These are phyloP conservation scores for Rugosomyces carneus DNA, from an alignment of 1,284 basidiomycete species.

Conservation along the genomic window DNA sequence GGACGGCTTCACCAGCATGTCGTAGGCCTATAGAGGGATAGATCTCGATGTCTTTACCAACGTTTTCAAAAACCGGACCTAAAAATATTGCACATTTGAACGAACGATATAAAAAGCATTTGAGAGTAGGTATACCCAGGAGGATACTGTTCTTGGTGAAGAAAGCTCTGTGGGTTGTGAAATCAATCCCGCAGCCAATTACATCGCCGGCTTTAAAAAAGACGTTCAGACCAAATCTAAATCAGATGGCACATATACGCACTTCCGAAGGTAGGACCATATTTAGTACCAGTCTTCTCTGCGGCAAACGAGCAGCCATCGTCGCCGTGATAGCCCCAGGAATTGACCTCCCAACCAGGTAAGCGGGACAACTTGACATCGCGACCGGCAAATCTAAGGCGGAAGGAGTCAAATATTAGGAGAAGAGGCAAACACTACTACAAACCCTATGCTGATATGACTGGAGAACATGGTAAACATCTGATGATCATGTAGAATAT, in stretches of 20 bases:
- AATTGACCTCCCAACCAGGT: slow-evolving; percentile 85
- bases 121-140: slow-evolving; percentile 47
- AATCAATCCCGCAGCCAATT: slow-evolving; percentile 88
- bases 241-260: slow-evolving; percentile 22
- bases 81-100: slow-evolving; percentile 10
- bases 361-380: slow-evolving; percentile 66
- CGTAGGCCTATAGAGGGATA: slow-evolving; percentile 87
- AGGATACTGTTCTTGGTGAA: slow-evolving; percentile 86
- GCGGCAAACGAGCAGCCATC: slow-evolving; percentile 78
- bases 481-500: slow-evolving; percentile 1
- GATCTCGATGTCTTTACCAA: slow-evolving; percentile 59
- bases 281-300: slow-evolving; percentile 67
- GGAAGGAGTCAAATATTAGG: slow-evolving; percentile 11
- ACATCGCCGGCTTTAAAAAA: slow-evolving; percentile 63
- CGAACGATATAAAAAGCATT: slow-evolving; percentile 4
- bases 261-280: slow-evolving; percentile 75
- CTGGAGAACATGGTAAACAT: slow-evolving; percentile 30
- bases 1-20: slow-evolving; percentile 64
- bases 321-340: slow-evolving; percentile 96
- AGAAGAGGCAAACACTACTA: slow-evolving; percentile 7
- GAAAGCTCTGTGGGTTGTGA: slow-evolving; percentile 71
- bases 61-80: slow-evolving; percentile 69
- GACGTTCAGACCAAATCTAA: slow-evolving; percentile 6
- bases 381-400: slow-evolving; percentile 39
- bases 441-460: slow-evolving; percentile 76